phyloP scores from a whole-genome alignment of 2,329 filamentous ascomycete species.

The Gaeumannomyces tritici region DNA sequence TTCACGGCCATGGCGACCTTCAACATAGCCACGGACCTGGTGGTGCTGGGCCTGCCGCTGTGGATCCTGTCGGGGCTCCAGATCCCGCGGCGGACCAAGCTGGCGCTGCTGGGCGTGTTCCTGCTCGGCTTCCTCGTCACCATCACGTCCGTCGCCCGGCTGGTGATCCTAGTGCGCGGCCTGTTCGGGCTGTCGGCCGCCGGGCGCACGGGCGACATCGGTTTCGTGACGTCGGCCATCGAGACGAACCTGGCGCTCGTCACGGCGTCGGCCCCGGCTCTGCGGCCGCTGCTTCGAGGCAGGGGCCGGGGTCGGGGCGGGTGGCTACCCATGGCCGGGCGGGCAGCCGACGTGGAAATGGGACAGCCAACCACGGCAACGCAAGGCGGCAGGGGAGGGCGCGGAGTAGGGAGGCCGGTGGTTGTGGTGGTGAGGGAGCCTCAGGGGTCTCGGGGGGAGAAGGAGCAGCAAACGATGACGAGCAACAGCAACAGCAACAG shows the following conservation, averaged over 20 bases:
- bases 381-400: too few species aligned
- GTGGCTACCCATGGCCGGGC: constrained; percentile 24
- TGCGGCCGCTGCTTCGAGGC: constrained; percentile 25
- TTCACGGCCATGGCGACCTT: constrained; percentile 25
- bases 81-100: constrained; percentile 18
- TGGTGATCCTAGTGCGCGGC: constrained; percentile 21
- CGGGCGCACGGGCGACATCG: constrained; percentile 17
- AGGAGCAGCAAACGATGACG: constrained; percentile 18
- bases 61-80: constrained; percentile 20
- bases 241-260: constrained; percentile 32
- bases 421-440: background rate
- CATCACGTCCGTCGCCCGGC: constrained; percentile 21
- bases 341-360: constrained; percentile 13
- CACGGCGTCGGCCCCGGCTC: constrained; percentile 29
- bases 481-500: constrained; percentile 20
- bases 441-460: constrained; percentile 1
- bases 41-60: constrained; percentile 31
- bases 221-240: constrained; percentile 24
- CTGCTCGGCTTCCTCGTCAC: constrained; percentile 23
- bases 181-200: constrained; percentile 20
- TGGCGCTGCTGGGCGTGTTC: constrained; percentile 20
- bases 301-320: constrained; percentile 16
- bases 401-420: too few species aligned
- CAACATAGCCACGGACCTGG: constrained; percentile 32
- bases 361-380: background rate